A percentile compares a stretch with the other conserved stretches of the same genome.
phyloP scores from a whole-genome alignment of 164 flowering plant species.

The Vitis labrusca region DNA sequence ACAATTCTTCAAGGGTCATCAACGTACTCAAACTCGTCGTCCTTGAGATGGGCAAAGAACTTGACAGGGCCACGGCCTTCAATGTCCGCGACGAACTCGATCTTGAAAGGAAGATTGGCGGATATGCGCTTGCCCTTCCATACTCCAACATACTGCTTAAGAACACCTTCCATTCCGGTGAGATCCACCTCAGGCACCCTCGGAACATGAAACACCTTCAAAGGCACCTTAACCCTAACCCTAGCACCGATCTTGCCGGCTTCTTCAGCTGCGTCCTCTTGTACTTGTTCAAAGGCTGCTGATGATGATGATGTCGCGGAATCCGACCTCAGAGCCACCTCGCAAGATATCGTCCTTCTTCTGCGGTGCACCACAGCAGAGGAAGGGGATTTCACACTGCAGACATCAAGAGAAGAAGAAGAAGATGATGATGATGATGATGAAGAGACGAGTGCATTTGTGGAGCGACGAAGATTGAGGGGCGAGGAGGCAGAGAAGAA shows the following conservation, averaged over 20 bases:
- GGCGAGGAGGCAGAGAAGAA: too few relatives aligned
- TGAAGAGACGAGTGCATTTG: too few relatives aligned
- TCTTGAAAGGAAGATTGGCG: constrained; percentile 77
- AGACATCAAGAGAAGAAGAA: too few relatives aligned
- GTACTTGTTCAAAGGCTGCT: constrained; percentile 1
- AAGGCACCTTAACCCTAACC: constrained; percentile 72
- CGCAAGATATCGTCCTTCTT: constrained; percentile 5
- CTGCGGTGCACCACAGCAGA: background rate
- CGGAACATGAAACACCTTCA: constrained; percentile 83
- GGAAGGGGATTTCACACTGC: too few relatives aligned
- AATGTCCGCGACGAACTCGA: constrained; percentile 49
- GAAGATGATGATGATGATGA: too few relatives aligned
- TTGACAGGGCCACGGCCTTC: constrained; percentile 62
- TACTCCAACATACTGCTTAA: constrained; percentile 70
- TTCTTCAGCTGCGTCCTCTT: background rate
- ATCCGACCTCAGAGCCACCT: constrained; percentile 16
- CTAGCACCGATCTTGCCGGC: constrained; percentile 53
- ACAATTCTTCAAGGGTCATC: constrained; percentile 1
- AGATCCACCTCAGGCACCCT: constrained; percentile 68
- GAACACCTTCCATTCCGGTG: constrained; percentile 57
- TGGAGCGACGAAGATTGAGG: too few relatives aligned
- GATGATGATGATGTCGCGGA: constrained; percentile 9
- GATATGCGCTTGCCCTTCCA: constrained; percentile 86
- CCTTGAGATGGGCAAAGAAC: constrained; percentile 78
- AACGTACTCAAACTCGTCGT: constrained; percentile 79